phyloP scores from a whole-genome alignment of 208 protist species.

The Acanthamoeba castellanii region DNA sequence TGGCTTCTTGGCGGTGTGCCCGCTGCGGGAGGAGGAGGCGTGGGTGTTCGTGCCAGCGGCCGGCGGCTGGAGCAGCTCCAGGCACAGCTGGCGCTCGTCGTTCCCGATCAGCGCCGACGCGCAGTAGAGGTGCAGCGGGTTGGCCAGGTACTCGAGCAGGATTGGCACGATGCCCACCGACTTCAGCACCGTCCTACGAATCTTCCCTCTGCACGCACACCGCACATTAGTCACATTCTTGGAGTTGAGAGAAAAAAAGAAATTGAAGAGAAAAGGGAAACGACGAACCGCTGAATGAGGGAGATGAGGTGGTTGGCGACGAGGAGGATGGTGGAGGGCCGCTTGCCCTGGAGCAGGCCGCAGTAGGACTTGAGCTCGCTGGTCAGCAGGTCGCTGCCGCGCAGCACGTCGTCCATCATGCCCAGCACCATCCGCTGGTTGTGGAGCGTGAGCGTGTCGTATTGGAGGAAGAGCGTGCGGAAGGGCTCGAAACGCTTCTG shows the following conservation, averaged over 20 bases:
- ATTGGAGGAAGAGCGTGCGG: constrained; percentile 62
- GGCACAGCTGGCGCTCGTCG: not conserved
- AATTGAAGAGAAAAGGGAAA: not conserved
- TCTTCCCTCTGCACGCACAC: not conserved
- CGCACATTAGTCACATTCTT: too few species aligned
- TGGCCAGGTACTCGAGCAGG: constrained; percentile 45
- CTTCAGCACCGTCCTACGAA: not conserved
- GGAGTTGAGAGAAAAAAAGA: not conserved
- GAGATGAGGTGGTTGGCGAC: constrained; percentile 42
- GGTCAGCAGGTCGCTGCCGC: constrained; percentile 27
- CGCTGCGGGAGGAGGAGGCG: too few species aligned
- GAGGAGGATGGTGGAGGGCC: constrained; percentile 40
- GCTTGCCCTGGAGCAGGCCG: constrained; percentile 49
- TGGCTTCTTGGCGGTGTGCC: not conserved
- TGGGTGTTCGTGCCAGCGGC: not conserved
- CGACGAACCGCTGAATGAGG: constrained; percentile 37
- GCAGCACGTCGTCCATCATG: constrained; percentile 62
- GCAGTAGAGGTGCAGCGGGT: constrained; percentile 63
- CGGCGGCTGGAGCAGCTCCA: not conserved
- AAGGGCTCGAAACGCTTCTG: constrained; percentile 61
- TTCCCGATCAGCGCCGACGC: constrained; percentile 15
- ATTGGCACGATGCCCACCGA: constrained; percentile 30
- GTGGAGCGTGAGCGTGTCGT: constrained; percentile 9
- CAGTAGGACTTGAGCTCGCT: constrained; percentile 66
- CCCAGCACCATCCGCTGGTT: constrained; percentile 65